A percentile compares a stretch with the other conserved stretches of the same genome.
These are phyloP conservation scores for Beauveria medogensis DNA, from an alignment of 2,329 filamentous ascomycete species.

Conservation along the genomic window DNA sequence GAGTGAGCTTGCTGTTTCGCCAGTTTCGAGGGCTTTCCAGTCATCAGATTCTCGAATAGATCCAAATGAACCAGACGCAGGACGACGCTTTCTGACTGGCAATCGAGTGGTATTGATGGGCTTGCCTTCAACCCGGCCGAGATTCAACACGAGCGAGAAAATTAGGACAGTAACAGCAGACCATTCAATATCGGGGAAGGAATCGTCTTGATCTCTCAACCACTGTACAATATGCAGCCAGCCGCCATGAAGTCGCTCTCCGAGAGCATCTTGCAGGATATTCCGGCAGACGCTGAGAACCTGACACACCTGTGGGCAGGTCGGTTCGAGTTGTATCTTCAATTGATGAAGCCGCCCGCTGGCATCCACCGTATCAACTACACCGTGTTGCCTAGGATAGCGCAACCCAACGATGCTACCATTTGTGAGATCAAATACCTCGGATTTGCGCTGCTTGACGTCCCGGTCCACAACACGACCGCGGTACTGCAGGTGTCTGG, in stretches of 20 bases:
- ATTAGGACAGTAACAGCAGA: slow-evolving; percentile 57
- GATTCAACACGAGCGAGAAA: slow-evolving; percentile 54
- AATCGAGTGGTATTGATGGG: slow-evolving; percentile 19
- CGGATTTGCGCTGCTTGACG: slow-evolving; percentile 34
- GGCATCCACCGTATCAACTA: slow-evolving; percentile 60
- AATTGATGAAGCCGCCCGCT: slow-evolving; percentile 57
- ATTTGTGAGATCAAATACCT: slow-evolving; percentile 38
- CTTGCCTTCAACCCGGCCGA: slow-evolving; percentile 34
- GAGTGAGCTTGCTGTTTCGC: slow-evolving; percentile 39
- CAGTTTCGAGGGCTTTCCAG: slow-evolving; percentile 40
- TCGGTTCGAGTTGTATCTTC: slow-evolving; percentile 58
- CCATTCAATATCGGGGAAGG: slow-evolving; percentile 55
- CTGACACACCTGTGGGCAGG: slow-evolving; percentile 51
- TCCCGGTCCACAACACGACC: slow-evolving; percentile 47
- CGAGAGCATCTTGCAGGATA: slow-evolving; percentile 50
- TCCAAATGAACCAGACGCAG: slow-evolving; percentile 28
- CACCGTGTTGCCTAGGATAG: slow-evolving; percentile 49
- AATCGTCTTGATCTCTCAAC: slow-evolving; percentile 44
- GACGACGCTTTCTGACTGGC: slow-evolving; percentile 24
- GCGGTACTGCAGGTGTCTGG: slow-evolving; percentile 49
- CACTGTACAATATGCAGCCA: slow-evolving; percentile 72
- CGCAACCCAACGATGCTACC: slow-evolving; percentile 46
- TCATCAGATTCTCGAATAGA: slow-evolving; percentile 30
- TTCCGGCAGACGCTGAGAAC: slow-evolving; percentile 56
- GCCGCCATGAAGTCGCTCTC: slow-evolving; percentile 54